Percentiles rank a stretch among this genome's conserved stretches.
Evolutionary conservation across 345 rosid species (phyloP).

Genomic region (Theobroma cacao): DNA sequence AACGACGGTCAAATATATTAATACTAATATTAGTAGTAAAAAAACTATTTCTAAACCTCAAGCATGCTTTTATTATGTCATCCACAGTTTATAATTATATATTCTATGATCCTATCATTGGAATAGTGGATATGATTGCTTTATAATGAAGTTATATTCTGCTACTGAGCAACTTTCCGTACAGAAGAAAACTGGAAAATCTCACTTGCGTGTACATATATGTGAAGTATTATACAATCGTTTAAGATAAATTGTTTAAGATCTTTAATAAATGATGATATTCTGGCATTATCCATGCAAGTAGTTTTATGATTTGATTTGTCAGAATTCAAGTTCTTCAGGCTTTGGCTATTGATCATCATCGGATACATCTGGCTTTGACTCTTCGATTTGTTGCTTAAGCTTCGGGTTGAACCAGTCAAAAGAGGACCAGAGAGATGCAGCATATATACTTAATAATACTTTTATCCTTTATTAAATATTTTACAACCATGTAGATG

Average conservation of each 20-base stretch:
- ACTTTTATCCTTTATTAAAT: not conserved
- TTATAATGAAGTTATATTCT: not conserved
- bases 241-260: too few relatives aligned
- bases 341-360: not conserved
- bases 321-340: not conserved
- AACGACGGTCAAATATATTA: slow-evolving; percentile 5
- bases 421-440: not conserved
- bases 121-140: not conserved
- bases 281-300: too few relatives aligned
- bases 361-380: not conserved
- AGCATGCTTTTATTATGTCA: not conserved
- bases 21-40: too few relatives aligned
- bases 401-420: not conserved
- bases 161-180: not conserved
- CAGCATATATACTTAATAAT: not conserved
- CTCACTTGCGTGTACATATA: too few relatives aligned
- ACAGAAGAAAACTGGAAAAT: not conserved
- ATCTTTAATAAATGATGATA: too few relatives aligned
- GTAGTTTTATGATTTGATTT: not conserved
- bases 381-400: not conserved
- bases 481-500: not conserved
- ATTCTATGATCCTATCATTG: not conserved
- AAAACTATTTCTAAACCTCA: too few relatives aligned
- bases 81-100: not conserved
- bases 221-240: too few relatives aligned